Percentiles rank a stretch among this genome's conserved stretches.
Conservation (phyloP, 1,139 yeast species). For the Protomyces lactucae-debilis region DNA sequence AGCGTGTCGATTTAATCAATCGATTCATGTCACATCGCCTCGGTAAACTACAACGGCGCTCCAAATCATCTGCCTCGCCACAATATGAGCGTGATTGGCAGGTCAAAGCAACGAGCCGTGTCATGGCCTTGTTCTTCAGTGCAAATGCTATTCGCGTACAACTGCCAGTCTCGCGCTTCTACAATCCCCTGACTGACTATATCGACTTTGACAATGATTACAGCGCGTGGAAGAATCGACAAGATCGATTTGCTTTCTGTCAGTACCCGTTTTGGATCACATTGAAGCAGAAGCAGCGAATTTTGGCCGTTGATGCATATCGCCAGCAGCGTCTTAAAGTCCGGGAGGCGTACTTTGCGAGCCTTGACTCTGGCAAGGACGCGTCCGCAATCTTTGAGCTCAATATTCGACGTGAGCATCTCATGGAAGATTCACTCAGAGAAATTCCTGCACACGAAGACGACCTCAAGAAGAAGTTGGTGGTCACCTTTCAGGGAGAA, state of each 20-base stretch:
- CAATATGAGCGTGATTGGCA: conserved; percentile 78
- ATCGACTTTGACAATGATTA: conserved; percentile 73
- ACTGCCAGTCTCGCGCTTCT: conserved; percentile 55
- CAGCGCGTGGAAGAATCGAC: conserved; percentile 64
- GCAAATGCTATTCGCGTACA: conserved; percentile 47
- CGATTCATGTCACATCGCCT: conserved; percentile 42
- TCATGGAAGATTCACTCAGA: conserved; percentile 68
- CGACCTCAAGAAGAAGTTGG: conserved; percentile 68
- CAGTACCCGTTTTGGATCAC: conserved; percentile 79
- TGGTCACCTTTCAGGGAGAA: conserved; percentile 75
- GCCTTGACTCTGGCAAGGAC: conserved; percentile 58
- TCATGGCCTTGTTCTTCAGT: conserved; percentile 49
- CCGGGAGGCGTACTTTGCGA: conserved; percentile 78
- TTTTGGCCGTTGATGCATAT: conserved; percentile 76
- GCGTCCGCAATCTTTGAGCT: conserved; percentile 66
- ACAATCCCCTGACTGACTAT: conserved; percentile 76
- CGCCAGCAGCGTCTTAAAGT: conserved; percentile 82
- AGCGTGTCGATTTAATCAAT: conserved; percentile 41
- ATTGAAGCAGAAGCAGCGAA: conserved; percentile 72
- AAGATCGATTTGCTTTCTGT: conserved; percentile 48
- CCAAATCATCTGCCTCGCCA: background rate
- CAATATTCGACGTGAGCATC: conserved; percentile 58
- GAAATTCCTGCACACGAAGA: conserved; percentile 51
- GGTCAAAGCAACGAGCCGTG: conserved; percentile 58
- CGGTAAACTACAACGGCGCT: conserved; percentile 28